Base-by-base conservation (phyloP, 257 asterid genomes). In the Scutellaria minor region DNA sequence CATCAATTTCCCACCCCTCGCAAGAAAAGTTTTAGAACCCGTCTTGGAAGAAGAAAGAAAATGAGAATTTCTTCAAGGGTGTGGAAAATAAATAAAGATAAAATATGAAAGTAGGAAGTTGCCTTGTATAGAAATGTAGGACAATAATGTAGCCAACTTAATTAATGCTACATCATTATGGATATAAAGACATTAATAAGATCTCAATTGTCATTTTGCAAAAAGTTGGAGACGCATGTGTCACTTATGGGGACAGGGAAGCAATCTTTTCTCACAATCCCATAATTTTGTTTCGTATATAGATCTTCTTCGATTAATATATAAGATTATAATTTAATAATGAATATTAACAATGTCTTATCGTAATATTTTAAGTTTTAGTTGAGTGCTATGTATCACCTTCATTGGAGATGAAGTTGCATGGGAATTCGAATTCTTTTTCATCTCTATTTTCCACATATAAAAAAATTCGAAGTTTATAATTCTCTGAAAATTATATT, bases 251-350 rank as follows among this genome's bases (percentile, higher is more conserved):
- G 66, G 57, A 35, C 47, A 56, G 14, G 20, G 58, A 46, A 18
- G 11, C 66, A 56, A 24, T 22, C 57, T 57, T 70, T 70, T n/a
- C 66, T 70, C 66, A 18, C 46, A n/a, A 64, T 24, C 55, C 53
- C 41, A 45, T 45, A 45, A 11, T 44, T 7, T 64, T 22, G 70
- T 45, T 45, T 20, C 24, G 1, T 24, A 24, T 24, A 2, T 44
- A 5, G 7, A n/a, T 45, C 20, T 64, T 45, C 6, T 64, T 44
- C 47, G 7, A 41, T 9, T 15, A 6, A 31, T 24, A 24, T 18
- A 24, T 24, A 24, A 24, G 27, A 24, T 24, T 24, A 24, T 24
- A 24, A 24, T 24, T 24, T 24, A 24, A 24, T 24, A 24, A 24
- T 24, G 27, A 24, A 24, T 24, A 24, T 24, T 24, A 24, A 2